Conservation (phyloP, 345 rosid genomes). For the Acer negundo region DNA sequence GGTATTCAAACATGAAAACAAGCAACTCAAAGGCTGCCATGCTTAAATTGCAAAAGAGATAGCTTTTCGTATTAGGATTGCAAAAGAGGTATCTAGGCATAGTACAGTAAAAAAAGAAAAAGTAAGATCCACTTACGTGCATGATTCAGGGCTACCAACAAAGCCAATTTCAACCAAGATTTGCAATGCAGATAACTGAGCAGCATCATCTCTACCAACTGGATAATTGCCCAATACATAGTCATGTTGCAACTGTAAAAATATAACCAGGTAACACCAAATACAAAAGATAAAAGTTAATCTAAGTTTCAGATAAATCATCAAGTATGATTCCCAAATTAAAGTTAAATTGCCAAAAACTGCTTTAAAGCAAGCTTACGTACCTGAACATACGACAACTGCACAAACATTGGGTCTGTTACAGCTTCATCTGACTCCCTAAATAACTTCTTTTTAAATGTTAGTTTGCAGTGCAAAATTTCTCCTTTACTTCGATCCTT, state of each 20-base stretch:
- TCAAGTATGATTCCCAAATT: neutral
- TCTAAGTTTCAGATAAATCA: neutral
- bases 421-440: conserved; percentile 98
- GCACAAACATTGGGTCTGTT: conserved; percentile 91
- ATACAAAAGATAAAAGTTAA: neutral
- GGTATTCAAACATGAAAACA: conserved; percentile 1
- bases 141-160: conserved; percentile 81
- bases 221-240: conserved; percentile 96
- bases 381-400: conserved; percentile 95
- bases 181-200: conserved; percentile 92
- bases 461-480: conserved; percentile 87
- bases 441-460: conserved; percentile 86
- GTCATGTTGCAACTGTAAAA: conserved; percentile 91
- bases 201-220: conserved; percentile 99
- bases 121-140: conserved; percentile 59
- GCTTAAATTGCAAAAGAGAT: neutral
- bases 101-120: neutral
- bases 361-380: conserved; percentile 27
- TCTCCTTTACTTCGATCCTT: conserved; percentile 97
- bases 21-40: neutral
- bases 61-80: neutral
- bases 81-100: neutral
- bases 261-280: conserved; percentile 29
- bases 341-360: conserved; percentile 11
- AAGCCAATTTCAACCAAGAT: conserved; percentile 92